A percentile compares a stretch with the other conserved stretches of the same genome.
phyloP scores from a whole-genome alignment of 2,329 filamentous ascomycete species.

The Microsporum audouinii region DNA sequence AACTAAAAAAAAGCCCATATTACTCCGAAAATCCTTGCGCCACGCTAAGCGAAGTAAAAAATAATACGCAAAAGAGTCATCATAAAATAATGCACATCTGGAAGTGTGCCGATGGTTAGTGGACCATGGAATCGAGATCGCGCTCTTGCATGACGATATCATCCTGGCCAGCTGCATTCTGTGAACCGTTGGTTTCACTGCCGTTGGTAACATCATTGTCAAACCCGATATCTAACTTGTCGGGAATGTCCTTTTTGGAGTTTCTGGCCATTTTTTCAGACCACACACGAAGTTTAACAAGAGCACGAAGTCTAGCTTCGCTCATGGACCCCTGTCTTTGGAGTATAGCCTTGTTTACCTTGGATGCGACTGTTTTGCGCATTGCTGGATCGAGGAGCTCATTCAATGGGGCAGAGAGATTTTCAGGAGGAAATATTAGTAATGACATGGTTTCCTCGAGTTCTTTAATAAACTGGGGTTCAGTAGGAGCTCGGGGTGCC shows the following conservation, averaged over 20 bases:
- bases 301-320: conserved; percentile 69
- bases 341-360: conserved; percentile 82
- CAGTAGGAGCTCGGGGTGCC: conserved; percentile 72
- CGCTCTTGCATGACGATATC: conserved; percentile 35
- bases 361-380: conserved; percentile 69
- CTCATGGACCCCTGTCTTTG: conserved; percentile 58
- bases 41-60: conserved; percentile 16
- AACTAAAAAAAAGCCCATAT: not conserved
- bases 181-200: conserved; percentile 12
- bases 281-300: conserved; percentile 77
- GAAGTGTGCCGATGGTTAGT: not conserved
- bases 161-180: conserved; percentile 21
- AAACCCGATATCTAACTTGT: conserved; percentile 36
- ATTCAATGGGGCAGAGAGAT: conserved; percentile 62
- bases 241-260: conserved; percentile 37
- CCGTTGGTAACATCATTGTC: conserved; percentile 23
- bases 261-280: conserved; percentile 52
- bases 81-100: not conserved
- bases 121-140: conserved; percentile 32
- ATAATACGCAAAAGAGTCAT: not conserved
- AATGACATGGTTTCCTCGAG: conserved; percentile 89
- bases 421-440: conserved; percentile 75
- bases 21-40: conserved; percentile 14
- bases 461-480: conserved; percentile 69
- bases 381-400: conserved; percentile 68